Conservation (phyloP, 1,139 yeast genomes). For the Candida sanyaensis region DNA sequence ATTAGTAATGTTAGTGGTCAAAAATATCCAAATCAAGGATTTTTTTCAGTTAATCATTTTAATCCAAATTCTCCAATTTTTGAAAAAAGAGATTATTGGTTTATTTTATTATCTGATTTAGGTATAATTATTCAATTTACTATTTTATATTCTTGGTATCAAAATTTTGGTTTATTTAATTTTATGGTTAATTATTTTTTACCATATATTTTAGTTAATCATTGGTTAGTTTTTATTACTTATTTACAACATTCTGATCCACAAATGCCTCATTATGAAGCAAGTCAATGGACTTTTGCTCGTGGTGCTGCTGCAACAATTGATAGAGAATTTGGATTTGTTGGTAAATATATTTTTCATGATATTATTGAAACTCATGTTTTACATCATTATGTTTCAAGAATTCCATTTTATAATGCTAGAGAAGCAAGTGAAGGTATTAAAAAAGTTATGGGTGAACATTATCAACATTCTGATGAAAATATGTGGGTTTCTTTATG, state of each 20-base stretch:
- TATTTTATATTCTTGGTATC: constrained; percentile 64
- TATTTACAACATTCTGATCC: constrained; percentile 86
- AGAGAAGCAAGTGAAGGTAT: constrained; percentile 79
- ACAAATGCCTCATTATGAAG: constrained; percentile 75
- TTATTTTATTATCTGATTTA: constrained; percentile 67
- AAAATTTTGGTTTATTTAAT: constrained; percentile 62
- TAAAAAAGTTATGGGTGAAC: constrained; percentile 79
- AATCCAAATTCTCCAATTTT: constrained; percentile 74
- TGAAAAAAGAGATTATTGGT: constrained; percentile 70
- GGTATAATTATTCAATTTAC: constrained; percentile 61
- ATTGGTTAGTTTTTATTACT: constrained; percentile 87
- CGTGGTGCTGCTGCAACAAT: constrained; percentile 89
- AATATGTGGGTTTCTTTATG: constrained; percentile 75
- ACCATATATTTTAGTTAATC: constrained; percentile 82
- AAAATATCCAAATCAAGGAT: constrained; percentile 51
- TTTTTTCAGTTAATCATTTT: constrained; percentile 49
- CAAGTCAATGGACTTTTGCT: constrained; percentile 79
- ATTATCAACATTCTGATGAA: constrained; percentile 66
- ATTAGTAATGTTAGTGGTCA: constrained; percentile 79
- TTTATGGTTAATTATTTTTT: constrained; percentile 70
- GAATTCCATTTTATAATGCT: constrained; percentile 86
- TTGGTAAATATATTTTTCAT: constrained; percentile 81
- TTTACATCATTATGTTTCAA: constrained; percentile 79
- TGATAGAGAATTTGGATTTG: constrained; percentile 80
- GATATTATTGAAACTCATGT: constrained; percentile 91